Evolutionary conservation across 768 basidiomycete genomes (phyloP).

Genomic region (Asterophora lycoperdoides): DNA sequence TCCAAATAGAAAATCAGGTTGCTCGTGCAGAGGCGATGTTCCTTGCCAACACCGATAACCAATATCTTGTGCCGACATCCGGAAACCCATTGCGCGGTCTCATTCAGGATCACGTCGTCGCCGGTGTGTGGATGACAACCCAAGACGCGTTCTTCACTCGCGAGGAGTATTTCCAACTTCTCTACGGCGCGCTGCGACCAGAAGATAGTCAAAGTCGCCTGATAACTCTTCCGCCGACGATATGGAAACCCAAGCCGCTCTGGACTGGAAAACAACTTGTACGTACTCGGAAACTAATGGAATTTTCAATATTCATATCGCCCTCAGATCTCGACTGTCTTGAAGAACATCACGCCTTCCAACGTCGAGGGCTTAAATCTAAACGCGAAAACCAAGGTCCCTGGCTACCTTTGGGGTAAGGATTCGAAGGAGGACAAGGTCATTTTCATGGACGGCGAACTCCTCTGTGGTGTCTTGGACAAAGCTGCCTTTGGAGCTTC

Average conservation of each 20-base stretch:
- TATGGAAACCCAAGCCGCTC: slow-evolving; percentile 85
- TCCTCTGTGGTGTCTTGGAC: slow-evolving; percentile 91
- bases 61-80: slow-evolving; percentile 98
- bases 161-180: slow-evolving; percentile 92
- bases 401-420: slow-evolving; percentile 79
- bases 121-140: slow-evolving; percentile 98
- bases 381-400: slow-evolving; percentile 83
- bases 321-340: slow-evolving; percentile 83
- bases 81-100: slow-evolving; percentile 96
- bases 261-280: slow-evolving; percentile 99
- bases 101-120: slow-evolving; percentile 98
- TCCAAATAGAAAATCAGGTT: slow-evolving; percentile 76
- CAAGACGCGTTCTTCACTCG: slow-evolving; percentile 93
- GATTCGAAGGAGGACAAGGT: slow-evolving; percentile 83
- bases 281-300: slow-evolving; percentile 9
- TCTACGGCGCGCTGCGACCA: slow-evolving; percentile 90
- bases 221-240: slow-evolving; percentile 81
- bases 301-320: background rate
- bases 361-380: slow-evolving; percentile 80
- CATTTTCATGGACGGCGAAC: slow-evolving; percentile 87
- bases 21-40: slow-evolving; percentile 91
- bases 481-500: slow-evolving; percentile 97
- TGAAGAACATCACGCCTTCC: slow-evolving; percentile 85
- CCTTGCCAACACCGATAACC: slow-evolving; percentile 97
- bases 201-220: slow-evolving; percentile 77